Percentiles rank a stretch among this genome's conserved stretches.
Conservation (phyloP, 2,329 filamentous ascomycete species). For the Diaporthe sp. region DNA sequence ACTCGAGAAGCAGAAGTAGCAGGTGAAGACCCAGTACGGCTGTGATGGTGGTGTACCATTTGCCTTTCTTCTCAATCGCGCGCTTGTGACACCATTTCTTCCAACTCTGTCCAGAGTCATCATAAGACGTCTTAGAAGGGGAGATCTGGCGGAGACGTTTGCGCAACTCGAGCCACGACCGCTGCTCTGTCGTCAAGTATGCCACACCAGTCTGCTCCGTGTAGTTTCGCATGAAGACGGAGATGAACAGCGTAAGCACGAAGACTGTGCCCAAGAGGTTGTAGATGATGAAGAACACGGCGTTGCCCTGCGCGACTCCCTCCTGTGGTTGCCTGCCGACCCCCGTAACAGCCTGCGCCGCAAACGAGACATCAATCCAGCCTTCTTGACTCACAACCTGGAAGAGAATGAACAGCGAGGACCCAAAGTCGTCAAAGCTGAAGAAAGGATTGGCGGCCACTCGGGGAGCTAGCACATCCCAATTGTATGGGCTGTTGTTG, state of each 20-base stretch:
- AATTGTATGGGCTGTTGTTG: slow-evolving; percentile 79
- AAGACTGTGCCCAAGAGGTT: slow-evolving; percentile 97
- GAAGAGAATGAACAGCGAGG: slow-evolving; percentile 94
- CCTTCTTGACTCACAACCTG: slow-evolving; percentile 99
- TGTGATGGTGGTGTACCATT: slow-evolving; percentile 89
- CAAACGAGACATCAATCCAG: slow-evolving; percentile 94
- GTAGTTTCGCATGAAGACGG: slow-evolving; percentile 99
- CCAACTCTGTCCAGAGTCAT: slow-evolving; percentile 80
- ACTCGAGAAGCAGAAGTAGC: slow-evolving; percentile 85
- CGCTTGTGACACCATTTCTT: slow-evolving; percentile 95
- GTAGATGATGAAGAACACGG: slow-evolving; percentile 94
- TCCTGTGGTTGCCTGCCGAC: slow-evolving; percentile 77
- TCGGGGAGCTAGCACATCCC: slow-evolving; percentile 86
- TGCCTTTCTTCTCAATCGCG: slow-evolving; percentile 92
- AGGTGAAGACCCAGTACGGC: slow-evolving; percentile 84
- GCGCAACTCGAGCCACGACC: slow-evolving; percentile 94
- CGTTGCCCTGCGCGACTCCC: slow-evolving; percentile 82
- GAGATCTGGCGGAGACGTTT: slow-evolving; percentile 94
- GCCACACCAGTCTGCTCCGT: slow-evolving; percentile 98
- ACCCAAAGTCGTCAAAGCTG: slow-evolving; percentile 95
- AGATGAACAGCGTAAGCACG: slow-evolving; percentile 95
- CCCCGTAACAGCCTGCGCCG: slow-evolving; percentile 84
- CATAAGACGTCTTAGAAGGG: slow-evolving; percentile 90
- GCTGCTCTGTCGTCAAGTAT: slow-evolving; percentile 93
- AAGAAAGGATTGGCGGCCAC: slow-evolving; percentile 85